These are phyloP conservation scores for Triticum urartu DNA, from an alignment of 176 grass and related monocot genomes.

Conservation along the genomic window DNA sequence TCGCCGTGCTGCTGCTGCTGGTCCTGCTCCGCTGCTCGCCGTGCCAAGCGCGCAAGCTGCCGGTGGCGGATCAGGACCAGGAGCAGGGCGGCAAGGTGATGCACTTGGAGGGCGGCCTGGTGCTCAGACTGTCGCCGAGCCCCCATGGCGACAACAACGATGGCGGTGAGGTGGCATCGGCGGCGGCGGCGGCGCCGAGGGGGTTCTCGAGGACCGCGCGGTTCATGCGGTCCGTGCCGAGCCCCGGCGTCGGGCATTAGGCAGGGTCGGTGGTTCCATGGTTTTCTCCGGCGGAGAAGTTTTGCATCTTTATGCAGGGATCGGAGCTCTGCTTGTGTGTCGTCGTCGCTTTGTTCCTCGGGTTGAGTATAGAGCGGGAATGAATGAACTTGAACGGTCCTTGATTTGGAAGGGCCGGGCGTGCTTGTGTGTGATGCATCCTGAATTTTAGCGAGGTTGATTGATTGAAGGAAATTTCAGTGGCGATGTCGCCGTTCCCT, in stretches of 20 bases:
- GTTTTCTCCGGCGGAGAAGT: neutral
- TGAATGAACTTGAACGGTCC: neutral
- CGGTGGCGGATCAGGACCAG: neutral
- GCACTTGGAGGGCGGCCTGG: conserved; percentile 29
- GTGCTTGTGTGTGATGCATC: neutral
- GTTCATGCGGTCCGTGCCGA: conserved; percentile 56
- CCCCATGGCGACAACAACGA: no score
- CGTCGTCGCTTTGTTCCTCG: no score
- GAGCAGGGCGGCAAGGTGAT: conserved; percentile 21
- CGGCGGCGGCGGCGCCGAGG: neutral
- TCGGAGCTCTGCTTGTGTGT: no score
- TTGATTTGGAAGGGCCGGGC: neutral
- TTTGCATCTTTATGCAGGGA: neutral
- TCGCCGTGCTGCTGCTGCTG: conserved; percentile 33
- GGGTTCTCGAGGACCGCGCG: conserved; percentile 25
- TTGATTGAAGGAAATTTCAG: neutral
- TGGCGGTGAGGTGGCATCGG: neutral
- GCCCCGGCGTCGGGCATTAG: conserved; percentile 64
- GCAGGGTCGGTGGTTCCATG: no score
- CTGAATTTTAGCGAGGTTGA: neutral
- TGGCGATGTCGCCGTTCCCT: neutral
- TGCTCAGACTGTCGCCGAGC: conserved; percentile 1
- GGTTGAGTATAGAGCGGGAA: no score
- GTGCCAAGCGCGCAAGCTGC: conserved; percentile 41
- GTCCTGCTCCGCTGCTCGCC: conserved; percentile 12